Evolutionary conservation across 1,284 basidiomycete genomes (phyloP), one percentile per base, ranked within the genome.

Genomic region (Heimioporus retisporus): DNA sequence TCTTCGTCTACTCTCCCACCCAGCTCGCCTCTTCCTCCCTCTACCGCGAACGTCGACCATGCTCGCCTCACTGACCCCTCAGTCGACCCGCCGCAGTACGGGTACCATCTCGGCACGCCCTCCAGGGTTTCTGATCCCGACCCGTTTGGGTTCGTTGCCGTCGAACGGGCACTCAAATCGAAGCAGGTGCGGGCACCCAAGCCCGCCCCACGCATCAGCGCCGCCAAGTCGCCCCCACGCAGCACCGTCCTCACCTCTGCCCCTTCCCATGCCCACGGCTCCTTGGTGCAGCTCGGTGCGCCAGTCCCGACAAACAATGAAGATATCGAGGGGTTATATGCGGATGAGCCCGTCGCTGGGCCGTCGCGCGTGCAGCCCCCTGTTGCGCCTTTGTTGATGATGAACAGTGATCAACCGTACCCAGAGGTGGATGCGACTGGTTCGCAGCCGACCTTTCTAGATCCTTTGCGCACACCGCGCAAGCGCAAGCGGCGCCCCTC

Each of bases 101-200:
- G 73, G 25, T 76, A 77, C 44, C 31, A 65, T 16, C 64, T 73
- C 10, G 66, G 59, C 31, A 68, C 73, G 2, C 72, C 78, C 15
- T 68, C 69, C 54, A 73, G 54, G 7, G 60, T 71, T 6, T 77
- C 74, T 28, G 78, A 78, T 50, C 75, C 79, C 0, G 84, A 86
- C 53, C 85, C 83, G 2, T 85, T 85, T 63, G 84, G 84, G 0
- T 80, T 85, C 35, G 69, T 84, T 23, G 83, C 81, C 13, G 77
- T 80, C 1, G 84, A 85, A 71, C 72, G 76, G 35, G 77, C 78
- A 28, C 62, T 84, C 57, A 83, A 81, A 55, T 69, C 69, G 3
- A 78, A 71, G 40, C 74, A 69, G 44, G 56, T 55, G 31, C 59
- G 73, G 44, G 56, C 62, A 42, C 68, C 16, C 43, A 71, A 64